These are phyloP conservation scores for Tylopilus balloui DNA, from an alignment of 768 basidiomycete species.

Conservation along the genomic window DNA sequence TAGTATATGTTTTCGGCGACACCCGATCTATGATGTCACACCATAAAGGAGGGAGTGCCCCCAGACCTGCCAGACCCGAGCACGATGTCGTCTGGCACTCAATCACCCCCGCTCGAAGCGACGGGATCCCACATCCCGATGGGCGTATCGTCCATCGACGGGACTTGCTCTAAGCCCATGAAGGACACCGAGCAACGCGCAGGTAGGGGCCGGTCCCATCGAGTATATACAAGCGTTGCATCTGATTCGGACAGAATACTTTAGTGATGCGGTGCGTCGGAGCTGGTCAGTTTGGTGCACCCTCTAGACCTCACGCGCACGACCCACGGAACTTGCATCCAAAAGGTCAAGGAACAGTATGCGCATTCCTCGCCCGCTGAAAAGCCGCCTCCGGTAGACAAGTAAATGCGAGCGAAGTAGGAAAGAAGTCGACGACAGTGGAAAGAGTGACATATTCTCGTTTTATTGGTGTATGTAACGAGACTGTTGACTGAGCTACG, in stretches of 20 bases:
- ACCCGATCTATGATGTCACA: conserved; percentile 27
- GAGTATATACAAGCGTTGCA: too few relatives aligned
- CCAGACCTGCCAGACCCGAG: neutral
- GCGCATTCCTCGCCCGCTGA: conserved; percentile 4
- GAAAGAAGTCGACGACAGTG: neutral
- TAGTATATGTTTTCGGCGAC: conserved; percentile 18
- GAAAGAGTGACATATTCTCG: neutral
- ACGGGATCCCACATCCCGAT: conserved; percentile 44
- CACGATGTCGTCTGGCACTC: conserved; percentile 37
- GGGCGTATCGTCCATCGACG: conserved; percentile 44
- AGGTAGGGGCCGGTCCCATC: conserved; percentile 30
- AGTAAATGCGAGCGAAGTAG: neutral
- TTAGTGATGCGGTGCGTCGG: conserved; percentile 26
- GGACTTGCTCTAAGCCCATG: conserved; percentile 32
- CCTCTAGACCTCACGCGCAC: neutral
- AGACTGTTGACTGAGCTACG: neutral
- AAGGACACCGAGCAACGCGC: conserved; percentile 43
- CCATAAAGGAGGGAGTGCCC: neutral
- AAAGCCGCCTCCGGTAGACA: conserved; percentile 12
- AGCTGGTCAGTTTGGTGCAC: neutral
- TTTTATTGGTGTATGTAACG: conserved; percentile 4
- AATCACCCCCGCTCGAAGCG: conserved; percentile 53
- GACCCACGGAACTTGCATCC: too few relatives aligned
- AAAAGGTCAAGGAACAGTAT: conserved; percentile 24
- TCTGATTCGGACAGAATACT: conserved; percentile 21